Conservation (phyloP, 768 basidiomycete species). For the Xerocomellus dryophilus region DNA sequence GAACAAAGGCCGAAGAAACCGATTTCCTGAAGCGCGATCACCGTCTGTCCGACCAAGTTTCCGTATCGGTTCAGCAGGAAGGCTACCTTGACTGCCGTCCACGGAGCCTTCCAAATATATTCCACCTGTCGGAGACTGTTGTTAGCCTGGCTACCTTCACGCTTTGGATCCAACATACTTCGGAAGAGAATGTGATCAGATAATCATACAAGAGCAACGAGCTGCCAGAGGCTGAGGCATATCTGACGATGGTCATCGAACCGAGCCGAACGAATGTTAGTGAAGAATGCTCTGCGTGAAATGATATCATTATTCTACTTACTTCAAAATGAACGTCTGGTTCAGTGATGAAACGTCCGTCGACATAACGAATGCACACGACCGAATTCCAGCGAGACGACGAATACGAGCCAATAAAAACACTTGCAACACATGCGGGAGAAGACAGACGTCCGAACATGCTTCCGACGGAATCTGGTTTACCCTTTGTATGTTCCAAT, state of each 20-base stretch:
- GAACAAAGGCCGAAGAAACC: slow-evolving; percentile 3
- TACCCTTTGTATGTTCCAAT: too few species aligned
- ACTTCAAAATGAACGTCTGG: too few species aligned
- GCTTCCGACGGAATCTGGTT: too few species aligned
- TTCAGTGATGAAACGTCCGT: too few species aligned
- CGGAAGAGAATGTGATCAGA: slow-evolving; percentile 9
- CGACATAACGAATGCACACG: too few species aligned
- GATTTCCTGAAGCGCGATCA: slow-evolving; percentile 2
- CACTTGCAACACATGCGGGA: too few species aligned
- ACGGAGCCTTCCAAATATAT: slow-evolving; percentile 16
- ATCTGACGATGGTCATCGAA: background rate
- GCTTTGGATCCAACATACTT: background rate
- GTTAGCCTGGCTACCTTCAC: background rate
- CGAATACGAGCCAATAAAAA: too few species aligned
- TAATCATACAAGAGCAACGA: slow-evolving; percentile 9
- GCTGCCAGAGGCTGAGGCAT: background rate
- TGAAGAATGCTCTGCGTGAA: too few species aligned
- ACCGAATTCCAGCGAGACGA: too few species aligned
- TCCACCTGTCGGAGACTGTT: slow-evolving; percentile 2
- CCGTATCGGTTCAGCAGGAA: slow-evolving; percentile 20
- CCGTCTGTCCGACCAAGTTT: slow-evolving; percentile 13
- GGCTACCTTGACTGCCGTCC: slow-evolving; percentile 8
- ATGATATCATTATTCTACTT: too few species aligned
- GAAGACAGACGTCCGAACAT: too few species aligned
- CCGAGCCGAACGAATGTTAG: too few species aligned